These are phyloP conservation scores for Abrus precatorius DNA, from an alignment of 306 rosid genomes.

Conservation along the genomic window DNA sequence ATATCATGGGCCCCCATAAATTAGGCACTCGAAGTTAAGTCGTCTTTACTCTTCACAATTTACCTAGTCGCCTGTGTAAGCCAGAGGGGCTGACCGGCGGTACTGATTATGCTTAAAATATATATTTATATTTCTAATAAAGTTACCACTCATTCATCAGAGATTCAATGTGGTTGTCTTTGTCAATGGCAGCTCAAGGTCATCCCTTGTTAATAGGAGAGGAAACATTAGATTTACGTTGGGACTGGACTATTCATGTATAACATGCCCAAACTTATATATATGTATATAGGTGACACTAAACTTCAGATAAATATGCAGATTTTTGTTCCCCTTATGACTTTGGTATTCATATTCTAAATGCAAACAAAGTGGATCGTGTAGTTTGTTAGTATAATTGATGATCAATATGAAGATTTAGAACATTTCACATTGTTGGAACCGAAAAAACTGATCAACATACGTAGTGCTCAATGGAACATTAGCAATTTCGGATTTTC, in stretches of 20 bases:
- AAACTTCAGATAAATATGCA: neutral
- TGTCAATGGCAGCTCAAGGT: neutral
- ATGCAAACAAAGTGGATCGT: slow-evolving; percentile 3
- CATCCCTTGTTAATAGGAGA: neutral
- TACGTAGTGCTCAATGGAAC: slow-evolving; percentile 17
- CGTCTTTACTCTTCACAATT: neutral
- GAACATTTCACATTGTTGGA: slow-evolving; percentile 8
- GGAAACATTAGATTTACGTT: neutral
- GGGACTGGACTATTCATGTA: no score
- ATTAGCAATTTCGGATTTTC: slow-evolving; percentile 8
- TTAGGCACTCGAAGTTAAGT: slow-evolving; percentile 24
- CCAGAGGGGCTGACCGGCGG: neutral
- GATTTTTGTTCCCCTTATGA: neutral
- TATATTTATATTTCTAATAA: neutral
- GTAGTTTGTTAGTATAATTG: neutral
- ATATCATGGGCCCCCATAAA: neutral
- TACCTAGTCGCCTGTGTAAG: neutral
- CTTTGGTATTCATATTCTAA: neutral
- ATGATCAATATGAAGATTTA: neutral
- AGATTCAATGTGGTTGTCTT: neutral
- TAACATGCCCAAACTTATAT: no score
- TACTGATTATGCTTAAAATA: neutral
- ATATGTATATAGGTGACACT: no score
- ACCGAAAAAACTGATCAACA: neutral
- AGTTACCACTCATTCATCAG: slow-evolving; percentile 1